Evolutionary conservation across 352 stramenopile genomes (phyloP).

Genomic region (Thalassiosira delicatula): DNA sequence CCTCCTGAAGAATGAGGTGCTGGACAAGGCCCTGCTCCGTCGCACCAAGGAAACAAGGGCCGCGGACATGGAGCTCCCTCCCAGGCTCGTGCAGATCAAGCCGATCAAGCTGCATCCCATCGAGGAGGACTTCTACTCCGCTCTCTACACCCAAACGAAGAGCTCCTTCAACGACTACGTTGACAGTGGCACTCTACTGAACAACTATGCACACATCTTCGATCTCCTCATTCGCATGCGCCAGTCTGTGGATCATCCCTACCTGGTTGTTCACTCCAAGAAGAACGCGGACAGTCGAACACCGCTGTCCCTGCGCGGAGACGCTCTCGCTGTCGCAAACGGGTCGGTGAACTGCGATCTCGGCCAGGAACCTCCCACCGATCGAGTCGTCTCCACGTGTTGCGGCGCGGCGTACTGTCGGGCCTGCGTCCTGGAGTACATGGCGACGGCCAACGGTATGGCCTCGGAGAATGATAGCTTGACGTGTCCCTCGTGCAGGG

Average conservation of each 20-base stretch:
- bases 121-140: slow-evolving; percentile 98
- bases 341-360: slow-evolving; percentile 87
- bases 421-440: slow-evolving; percentile 84
- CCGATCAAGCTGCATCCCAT: slow-evolving; percentile 79
- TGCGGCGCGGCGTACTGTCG: slow-evolving; percentile 92
- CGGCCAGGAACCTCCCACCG: slow-evolving; percentile 90
- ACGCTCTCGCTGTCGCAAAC: slow-evolving; percentile 64
- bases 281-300: slow-evolving; percentile 39
- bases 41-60: slow-evolving; percentile 97
- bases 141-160: slow-evolving; percentile 84
- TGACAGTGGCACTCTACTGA: slow-evolving; percentile 94
- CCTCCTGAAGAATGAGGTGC: slow-evolving; percentile 92
- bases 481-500: slow-evolving; percentile 74
- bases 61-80: slow-evolving; percentile 91
- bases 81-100: slow-evolving; percentile 80
- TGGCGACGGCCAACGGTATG: slow-evolving; percentile 64
- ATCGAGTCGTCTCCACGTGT: slow-evolving; percentile 89
- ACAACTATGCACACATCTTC: slow-evolving; percentile 99
- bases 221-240: slow-evolving; percentile 96
- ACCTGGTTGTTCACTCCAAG: slow-evolving; percentile 90
- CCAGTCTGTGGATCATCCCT: slow-evolving; percentile 98
- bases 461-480: slow-evolving; percentile 44
- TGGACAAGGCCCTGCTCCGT: slow-evolving; percentile 93
- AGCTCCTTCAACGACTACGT: slow-evolving; percentile 99
- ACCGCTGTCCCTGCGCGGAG: slow-evolving; percentile 18